Conservation (phyloP, 768 basidiomycete genomes). For the Saitozyma podzolica region DNA sequence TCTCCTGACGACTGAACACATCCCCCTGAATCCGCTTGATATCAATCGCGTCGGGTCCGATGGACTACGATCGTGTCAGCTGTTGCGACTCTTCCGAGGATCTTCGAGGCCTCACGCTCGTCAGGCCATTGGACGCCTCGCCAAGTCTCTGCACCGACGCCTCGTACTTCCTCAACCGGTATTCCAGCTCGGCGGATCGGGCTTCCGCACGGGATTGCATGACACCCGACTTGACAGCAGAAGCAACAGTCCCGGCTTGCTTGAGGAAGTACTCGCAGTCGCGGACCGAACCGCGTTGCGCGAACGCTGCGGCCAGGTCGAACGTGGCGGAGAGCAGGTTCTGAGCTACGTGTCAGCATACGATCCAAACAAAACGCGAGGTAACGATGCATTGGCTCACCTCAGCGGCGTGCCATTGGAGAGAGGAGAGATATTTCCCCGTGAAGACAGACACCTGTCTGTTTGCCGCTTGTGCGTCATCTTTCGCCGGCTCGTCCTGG, state of each 20-base stretch:
- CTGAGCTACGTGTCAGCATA: conserved; percentile 11
- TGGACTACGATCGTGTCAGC: conserved; percentile 15
- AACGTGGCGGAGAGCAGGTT: conserved; percentile 69
- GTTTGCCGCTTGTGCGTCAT: conserved; percentile 7
- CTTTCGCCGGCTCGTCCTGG: conserved; percentile 42
- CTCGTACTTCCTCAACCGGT: conserved; percentile 57
- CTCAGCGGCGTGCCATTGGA: conserved; percentile 76
- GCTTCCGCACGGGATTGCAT: conserved; percentile 67
- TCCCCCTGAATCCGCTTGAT: conserved; percentile 36
- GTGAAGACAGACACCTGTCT: conserved; percentile 42
- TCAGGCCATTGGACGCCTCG: conserved; percentile 21
- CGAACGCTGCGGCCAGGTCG: conserved; percentile 65
- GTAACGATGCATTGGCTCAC: conserved; percentile 14
- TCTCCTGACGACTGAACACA: conserved; percentile 26
- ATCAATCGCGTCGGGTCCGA: conserved; percentile 38
- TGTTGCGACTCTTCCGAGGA: not conserved
- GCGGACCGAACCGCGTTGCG: conserved; percentile 72
- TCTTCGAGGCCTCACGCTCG: conserved; percentile 9
- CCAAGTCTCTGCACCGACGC: conserved; percentile 53
- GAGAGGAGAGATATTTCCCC: conserved; percentile 57
- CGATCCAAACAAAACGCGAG: too few relatives aligned
- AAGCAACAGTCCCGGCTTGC: conserved; percentile 73
- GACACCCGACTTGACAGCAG: conserved; percentile 66
- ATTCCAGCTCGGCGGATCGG: conserved; percentile 67
- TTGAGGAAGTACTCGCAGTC: conserved; percentile 82